A percentile compares a stretch with the other conserved stretches of the same genome.
Evolutionary conservation across 805 yeast species (phyloP).

Genomic region (Nakazawaea populi): DNA sequence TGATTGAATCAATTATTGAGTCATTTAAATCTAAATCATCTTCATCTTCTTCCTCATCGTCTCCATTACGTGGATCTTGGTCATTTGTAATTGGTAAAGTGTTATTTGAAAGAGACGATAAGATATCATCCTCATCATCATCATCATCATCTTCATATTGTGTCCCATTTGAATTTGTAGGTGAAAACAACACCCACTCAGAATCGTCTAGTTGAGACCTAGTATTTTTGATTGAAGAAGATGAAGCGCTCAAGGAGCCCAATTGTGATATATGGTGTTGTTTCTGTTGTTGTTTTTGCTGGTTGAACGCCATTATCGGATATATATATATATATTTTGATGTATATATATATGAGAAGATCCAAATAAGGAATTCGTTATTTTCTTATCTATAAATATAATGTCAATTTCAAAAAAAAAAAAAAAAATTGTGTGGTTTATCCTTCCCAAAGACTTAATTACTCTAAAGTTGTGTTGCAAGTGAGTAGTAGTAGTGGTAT

Average conservation of each 20-base stretch:
- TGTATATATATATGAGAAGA: no score
- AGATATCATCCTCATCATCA: constrained; percentile 18
- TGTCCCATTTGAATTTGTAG: constrained; percentile 14
- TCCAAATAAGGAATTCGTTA: no score
- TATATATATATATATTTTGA: no score
- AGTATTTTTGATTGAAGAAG: not conserved
- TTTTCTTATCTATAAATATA: no score
- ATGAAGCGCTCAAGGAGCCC: not conserved
- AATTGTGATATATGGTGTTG: not conserved
- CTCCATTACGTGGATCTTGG: not conserved
- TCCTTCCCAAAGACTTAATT: no score
- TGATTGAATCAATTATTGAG: constrained; percentile 21
- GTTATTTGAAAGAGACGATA: constrained; percentile 17
- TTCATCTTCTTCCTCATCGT: constrained; percentile 12
- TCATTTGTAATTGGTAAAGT: not conserved
- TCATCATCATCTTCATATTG: constrained; percentile 14
- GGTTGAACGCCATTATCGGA: constrained; percentile 2
- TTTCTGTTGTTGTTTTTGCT: not conserved
- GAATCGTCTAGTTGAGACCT: constrained; percentile 16
- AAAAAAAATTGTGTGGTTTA: no score
- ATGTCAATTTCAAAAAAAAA: no score
- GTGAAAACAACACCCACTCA: constrained; percentile 27
- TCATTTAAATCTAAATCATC: constrained; percentile 18
- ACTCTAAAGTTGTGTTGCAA: no score
- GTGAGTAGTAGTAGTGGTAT: no score